These are phyloP conservation scores for Yamadazyma paraphyllophila DNA, from an alignment of 805 yeast genomes.

Conservation along the genomic window DNA sequence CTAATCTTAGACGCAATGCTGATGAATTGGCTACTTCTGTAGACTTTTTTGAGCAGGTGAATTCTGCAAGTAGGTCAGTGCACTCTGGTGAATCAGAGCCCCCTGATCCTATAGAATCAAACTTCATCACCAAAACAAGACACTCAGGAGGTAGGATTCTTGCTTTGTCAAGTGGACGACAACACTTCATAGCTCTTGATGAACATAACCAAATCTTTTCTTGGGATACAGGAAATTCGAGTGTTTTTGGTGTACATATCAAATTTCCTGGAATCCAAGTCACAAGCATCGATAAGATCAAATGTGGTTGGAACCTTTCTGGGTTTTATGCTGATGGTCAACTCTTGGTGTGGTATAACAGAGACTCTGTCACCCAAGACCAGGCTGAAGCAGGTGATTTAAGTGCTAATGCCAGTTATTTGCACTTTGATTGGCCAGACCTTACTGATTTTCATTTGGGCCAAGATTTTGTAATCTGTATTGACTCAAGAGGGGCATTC, in stretches of 20 bases:
- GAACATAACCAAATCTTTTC: constrained; percentile 48
- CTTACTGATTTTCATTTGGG: constrained; percentile 59
- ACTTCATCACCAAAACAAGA: constrained; percentile 23
- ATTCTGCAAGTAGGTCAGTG: not conserved
- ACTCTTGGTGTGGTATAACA: constrained; percentile 53
- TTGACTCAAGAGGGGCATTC: constrained; percentile 4
- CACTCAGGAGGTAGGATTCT: constrained; percentile 30
- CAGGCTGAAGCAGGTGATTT: constrained; percentile 17
- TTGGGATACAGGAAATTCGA: constrained; percentile 53
- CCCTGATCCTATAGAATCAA: constrained; percentile 16
- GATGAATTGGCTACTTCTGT: not conserved
- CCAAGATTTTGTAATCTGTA: constrained; percentile 38
- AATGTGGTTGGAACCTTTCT: constrained; percentile 68
- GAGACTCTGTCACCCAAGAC: constrained; percentile 23
- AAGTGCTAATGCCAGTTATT: constrained; percentile 34
- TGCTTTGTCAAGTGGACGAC: constrained; percentile 60
- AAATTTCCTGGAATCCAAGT: constrained; percentile 28
- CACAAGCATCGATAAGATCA: constrained; percentile 30
- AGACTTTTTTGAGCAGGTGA: not conserved
- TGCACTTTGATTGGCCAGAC: constrained; percentile 33
- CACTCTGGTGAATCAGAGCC: not conserved
- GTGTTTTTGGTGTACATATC: constrained; percentile 41
- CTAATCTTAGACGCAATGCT: constrained; percentile 24
- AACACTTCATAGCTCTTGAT: constrained; percentile 63
- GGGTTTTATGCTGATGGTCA: constrained; percentile 54